These are phyloP conservation scores for Heliophila coronopifolia DNA, from an alignment of 441 rosid species.

Conservation along the genomic window DNA sequence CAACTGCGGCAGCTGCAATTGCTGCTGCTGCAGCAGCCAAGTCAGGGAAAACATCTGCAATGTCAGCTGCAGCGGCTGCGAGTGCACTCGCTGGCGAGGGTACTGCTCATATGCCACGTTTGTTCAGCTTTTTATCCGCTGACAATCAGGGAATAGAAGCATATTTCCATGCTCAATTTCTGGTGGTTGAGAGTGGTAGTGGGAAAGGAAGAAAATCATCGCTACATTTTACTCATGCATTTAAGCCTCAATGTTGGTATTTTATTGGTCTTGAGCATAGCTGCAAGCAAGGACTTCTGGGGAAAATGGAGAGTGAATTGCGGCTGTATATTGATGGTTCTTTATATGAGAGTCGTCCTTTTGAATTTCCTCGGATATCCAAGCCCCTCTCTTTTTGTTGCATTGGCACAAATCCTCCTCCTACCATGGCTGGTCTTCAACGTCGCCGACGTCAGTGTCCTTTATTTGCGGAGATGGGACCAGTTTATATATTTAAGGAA, in stretches of 20 bases:
- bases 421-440: slow-evolving; percentile 96
- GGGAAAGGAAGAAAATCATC: slow-evolving; percentile 96
- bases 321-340: slow-evolving; percentile 92
- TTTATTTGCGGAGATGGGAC: slow-evolving; percentile 99
- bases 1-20: slow-evolving; percentile 96
- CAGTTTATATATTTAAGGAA: slow-evolving; percentile 92
- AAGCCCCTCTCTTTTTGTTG: slow-evolving; percentile 97
- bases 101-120: slow-evolving; percentile 95
- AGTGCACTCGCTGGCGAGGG: slow-evolving; percentile 99
- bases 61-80: slow-evolving; percentile 99
- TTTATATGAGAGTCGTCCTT: slow-evolving; percentile 87
- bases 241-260: slow-evolving; percentile 99
- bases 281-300: slow-evolving; percentile 76
- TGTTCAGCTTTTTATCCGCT: slow-evolving; percentile 93
- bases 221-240: slow-evolving; percentile 96
- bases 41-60: slow-evolving; percentile 97
- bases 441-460: slow-evolving; percentile 98
- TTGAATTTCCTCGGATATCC: slow-evolving; percentile 93
- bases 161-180: slow-evolving; percentile 94
- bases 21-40: slow-evolving; percentile 98
- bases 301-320: slow-evolving; percentile 88
- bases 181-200: slow-evolving; percentile 93
- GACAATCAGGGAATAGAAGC: slow-evolving; percentile 99
- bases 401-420: slow-evolving; percentile 98
- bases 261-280: slow-evolving; percentile 92